Conservation (phyloP, 139 green algal species). For the Chlorella sp. region DNA sequence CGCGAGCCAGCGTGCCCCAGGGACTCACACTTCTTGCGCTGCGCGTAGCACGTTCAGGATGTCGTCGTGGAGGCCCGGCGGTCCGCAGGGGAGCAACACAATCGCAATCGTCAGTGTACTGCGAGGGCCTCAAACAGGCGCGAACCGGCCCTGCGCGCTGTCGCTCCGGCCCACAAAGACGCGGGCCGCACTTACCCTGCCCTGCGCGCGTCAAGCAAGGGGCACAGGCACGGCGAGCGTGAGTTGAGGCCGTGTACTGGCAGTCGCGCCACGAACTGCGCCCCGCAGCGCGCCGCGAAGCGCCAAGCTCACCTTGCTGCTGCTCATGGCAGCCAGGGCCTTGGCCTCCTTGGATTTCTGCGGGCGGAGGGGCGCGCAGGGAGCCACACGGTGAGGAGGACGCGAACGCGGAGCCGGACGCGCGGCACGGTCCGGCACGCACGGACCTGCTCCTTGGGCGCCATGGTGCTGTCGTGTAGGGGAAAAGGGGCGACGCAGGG, state of each 20-base stretch:
- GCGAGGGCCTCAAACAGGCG: no score
- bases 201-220: not conserved
- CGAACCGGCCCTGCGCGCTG: no score
- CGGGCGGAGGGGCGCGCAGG: not conserved
- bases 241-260: no score
- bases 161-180: no score
- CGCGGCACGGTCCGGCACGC: not conserved
- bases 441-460: constrained; percentile 30
- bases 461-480: constrained; percentile 13
- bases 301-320: constrained; percentile 77
- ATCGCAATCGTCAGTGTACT: no score
- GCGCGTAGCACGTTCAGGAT: not conserved
- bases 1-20: no score
- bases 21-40: constrained; percentile 12
- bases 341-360: constrained; percentile 66
- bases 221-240: no score
- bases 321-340: constrained; percentile 79
- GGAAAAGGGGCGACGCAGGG: not conserved
- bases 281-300: no score
- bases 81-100: no score
- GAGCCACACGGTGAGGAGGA: not conserved
- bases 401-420: not conserved
- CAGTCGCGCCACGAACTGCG: no score
- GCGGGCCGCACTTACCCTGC: not conserved
- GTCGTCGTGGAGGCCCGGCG: not conserved